Conservation (phyloP, 2,329 filamentous ascomycete genomes). For the Xylariaceae sp. region DNA sequence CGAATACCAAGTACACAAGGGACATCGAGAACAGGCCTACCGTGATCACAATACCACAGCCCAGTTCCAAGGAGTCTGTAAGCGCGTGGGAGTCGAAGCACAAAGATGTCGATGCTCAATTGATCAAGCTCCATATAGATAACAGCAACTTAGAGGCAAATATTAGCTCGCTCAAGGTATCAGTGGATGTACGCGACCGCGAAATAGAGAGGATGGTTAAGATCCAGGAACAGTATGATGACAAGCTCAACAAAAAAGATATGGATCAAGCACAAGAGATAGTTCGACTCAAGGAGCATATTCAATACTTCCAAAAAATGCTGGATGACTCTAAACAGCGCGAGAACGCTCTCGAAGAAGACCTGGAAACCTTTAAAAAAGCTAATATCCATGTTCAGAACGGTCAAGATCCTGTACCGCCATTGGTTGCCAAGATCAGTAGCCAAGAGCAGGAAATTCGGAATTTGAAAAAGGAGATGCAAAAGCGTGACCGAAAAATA, state of each 20-base stretch:
- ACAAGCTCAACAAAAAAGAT: not conserved
- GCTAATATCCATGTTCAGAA: constrained; percentile 17
- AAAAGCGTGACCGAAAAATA: constrained; percentile 11
- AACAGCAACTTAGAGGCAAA: constrained; percentile 19
- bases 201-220: constrained; percentile 27
- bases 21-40: constrained; percentile 53
- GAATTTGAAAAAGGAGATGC: constrained; percentile 3
- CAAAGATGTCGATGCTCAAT: constrained; percentile 21
- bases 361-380: constrained; percentile 23
- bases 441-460: constrained; percentile 3
- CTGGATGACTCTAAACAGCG: constrained; percentile 10
- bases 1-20: constrained; percentile 51
- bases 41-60: constrained; percentile 38
- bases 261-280: constrained; percentile 5
- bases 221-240: constrained; percentile 27
- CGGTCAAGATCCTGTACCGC: not conserved
- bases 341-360: constrained; percentile 11
- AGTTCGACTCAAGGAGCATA: constrained; percentile 8
- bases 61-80: constrained; percentile 23
- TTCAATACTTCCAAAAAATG: constrained; percentile 1
- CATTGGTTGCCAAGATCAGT: constrained; percentile 10
- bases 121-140: constrained; percentile 14
- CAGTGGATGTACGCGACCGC: constrained; percentile 16
- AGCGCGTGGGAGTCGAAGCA: constrained; percentile 34
- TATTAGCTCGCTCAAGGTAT: constrained; percentile 16